Evolutionary conservation across 2,329 filamentous ascomycete species (phyloP), one percentile per base, ranked within the genome.

Genomic region (Sporothrix dimorphospora): DNA sequence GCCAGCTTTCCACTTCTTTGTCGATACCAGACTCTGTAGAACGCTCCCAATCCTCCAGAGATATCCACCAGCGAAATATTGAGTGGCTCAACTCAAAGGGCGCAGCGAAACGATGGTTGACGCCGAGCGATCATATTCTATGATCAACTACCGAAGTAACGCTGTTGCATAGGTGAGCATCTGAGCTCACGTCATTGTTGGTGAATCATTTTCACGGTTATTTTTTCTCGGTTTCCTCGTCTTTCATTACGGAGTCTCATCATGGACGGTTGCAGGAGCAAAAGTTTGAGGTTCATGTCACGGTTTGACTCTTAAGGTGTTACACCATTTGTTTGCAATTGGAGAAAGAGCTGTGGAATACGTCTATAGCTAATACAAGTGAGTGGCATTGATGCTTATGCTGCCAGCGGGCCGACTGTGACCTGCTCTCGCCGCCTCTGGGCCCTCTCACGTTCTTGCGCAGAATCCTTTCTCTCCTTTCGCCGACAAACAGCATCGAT

Each of bases 401-500:
- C 40, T 2, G 53, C 21, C 30, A 76, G 30, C 1, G 88, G 88
- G 21, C 89, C 89, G 69, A 91, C 86, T 11, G 80, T 80, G 3
- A 91, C 88, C 42, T 78, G 79, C 77, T 90, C 87, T 69, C 85
- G 83, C 67, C 80, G 77, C 73, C 78, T 81, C 74, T 83, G 81
- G 8, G 80, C 78, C 70, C 77, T 74, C 42, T 82, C 79, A 73
- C 82, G 81, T 71, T 86, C 82, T 12, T 78, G 72, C 30, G 80
- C 79, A 3, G 80, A 76, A 30, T 72, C 76, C 49, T 82, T 78
- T 73, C 77, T 84, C 67, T 83, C 80, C 47, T 79, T 81, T 69
- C 85, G 86, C 57, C 84, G 86, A 78, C 86, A 89, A 70, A 85
- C 82, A 0, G 82, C 83, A 77, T 86, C 84, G 72, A 88, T 81